These are phyloP conservation scores for Herpetospermum pedunculosum DNA, from an alignment of 306 rosid species.

Conservation along the genomic window DNA sequence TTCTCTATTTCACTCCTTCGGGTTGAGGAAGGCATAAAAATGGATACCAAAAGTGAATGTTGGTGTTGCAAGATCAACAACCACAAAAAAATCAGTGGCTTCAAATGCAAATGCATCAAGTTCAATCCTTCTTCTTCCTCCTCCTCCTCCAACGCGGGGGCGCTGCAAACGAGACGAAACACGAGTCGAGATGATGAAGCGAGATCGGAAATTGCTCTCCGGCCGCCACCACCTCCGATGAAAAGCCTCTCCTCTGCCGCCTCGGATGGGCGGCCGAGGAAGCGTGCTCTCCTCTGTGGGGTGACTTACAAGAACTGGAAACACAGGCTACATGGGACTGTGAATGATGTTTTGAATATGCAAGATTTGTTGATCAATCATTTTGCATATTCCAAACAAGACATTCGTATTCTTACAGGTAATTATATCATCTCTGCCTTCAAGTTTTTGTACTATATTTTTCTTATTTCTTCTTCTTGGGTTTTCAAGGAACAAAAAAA, in stretches of 20 bases:
- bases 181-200: not conserved
- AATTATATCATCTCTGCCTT: not conserved
- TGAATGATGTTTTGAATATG: conserved; percentile 54
- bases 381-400: conserved; percentile 33
- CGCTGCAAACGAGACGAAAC: not conserved
- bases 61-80: not conserved
- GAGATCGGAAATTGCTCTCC: not conserved
- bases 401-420: conserved; percentile 64
- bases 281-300: conserved; percentile 77
- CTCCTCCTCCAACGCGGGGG: not conserved
- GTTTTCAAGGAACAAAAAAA: no score
- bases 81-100: not conserved
- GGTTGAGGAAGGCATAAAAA: not conserved
- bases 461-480: no score
- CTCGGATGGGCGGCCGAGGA: conserved; percentile 1
- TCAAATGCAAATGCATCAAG: not conserved
- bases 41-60: conserved; percentile 1
- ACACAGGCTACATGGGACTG: conserved; percentile 48
- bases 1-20: not conserved
- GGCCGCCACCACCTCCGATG: not conserved
- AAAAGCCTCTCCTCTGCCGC: not conserved
- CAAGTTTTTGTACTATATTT: no score
- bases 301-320: conserved; percentile 40
- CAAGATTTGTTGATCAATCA: conserved; percentile 22
- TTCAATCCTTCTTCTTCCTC: not conserved